Conservation (phyloP, 768 basidiomycete species). For the Hirschioporus abietinus region DNA sequence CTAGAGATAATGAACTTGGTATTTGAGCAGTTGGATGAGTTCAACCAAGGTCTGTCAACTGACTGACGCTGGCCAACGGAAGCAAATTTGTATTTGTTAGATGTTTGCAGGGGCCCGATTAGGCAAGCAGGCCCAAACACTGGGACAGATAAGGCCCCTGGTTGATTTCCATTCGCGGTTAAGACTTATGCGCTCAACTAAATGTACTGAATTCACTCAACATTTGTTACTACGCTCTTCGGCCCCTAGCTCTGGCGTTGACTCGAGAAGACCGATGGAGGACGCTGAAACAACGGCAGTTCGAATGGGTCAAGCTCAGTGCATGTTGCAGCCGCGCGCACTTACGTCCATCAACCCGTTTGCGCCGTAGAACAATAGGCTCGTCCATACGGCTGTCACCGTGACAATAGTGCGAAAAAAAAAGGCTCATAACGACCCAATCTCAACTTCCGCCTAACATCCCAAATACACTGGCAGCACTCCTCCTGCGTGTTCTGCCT, state of each 20-base stretch:
- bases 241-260: background rate
- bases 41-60: too few species aligned
- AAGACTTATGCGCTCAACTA: background rate
- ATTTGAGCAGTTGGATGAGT: too few species aligned
- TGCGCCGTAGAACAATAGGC: background rate
- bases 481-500: background rate
- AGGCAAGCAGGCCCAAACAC: background rate
- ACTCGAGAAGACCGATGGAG: background rate
- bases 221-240: background rate
- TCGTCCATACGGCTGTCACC: constrained; percentile 1
- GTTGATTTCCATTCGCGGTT: background rate
- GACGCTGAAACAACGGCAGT: background rate
- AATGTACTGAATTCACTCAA: background rate
- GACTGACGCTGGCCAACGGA: background rate
- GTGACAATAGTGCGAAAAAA: constrained; percentile 1
- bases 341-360: background rate
- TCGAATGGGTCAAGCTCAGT: background rate
- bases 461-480: background rate
- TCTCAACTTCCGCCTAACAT: background rate
- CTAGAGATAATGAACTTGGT: too few species aligned
- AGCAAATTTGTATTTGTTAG: background rate
- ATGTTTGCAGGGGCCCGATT: background rate
- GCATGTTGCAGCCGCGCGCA: background rate
- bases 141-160: background rate
- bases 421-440: background rate